phyloP scores from a whole-genome alignment of 768 basidiomycete species.

The Jaapia argillacea region DNA sequence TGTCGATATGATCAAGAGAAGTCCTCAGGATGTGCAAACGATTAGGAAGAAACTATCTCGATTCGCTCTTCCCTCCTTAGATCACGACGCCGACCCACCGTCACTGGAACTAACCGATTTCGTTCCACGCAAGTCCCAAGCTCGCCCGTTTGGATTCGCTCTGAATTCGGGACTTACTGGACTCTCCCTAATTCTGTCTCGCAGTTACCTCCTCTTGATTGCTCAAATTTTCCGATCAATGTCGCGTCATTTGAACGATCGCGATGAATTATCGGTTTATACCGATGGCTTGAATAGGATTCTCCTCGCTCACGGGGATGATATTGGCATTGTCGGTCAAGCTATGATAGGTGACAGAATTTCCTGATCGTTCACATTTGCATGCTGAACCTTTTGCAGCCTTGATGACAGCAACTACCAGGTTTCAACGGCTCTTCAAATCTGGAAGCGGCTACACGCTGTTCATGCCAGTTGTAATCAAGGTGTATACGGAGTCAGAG shows the following conservation, averaged over 20 bases:
- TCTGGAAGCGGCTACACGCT: constrained; percentile 63
- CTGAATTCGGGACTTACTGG: constrained; percentile 12
- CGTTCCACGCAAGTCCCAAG: constrained; percentile 26
- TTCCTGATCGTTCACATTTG: constrained; percentile 1
- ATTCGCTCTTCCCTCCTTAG: constrained; percentile 46
- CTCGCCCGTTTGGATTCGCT: constrained; percentile 9
- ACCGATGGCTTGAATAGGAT: constrained; percentile 67
- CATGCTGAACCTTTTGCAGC: constrained; percentile 25
- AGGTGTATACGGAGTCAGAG: constrained; percentile 57
- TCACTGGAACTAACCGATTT: constrained; percentile 36
- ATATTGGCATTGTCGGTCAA: constrained; percentile 70
- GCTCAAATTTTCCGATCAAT: constrained; percentile 65
- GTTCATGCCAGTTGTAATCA: constrained; percentile 65
- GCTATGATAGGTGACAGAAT: constrained; percentile 53
- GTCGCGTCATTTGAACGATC: constrained; percentile 61
- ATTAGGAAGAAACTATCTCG: constrained; percentile 55
- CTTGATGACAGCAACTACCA: constrained; percentile 65
- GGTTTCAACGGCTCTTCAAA: constrained; percentile 68
- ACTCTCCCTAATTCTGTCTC: constrained; percentile 52
- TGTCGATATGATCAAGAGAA: constrained; percentile 50
- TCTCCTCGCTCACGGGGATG: constrained; percentile 56
- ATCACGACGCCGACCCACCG: constrained; percentile 17
- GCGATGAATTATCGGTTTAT: constrained; percentile 53
- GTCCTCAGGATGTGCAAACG: constrained; percentile 56
- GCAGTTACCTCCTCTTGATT: constrained; percentile 59